These are phyloP conservation scores for Dianthus caryophyllus DNA, from an alignment of 148 eudicot species.

Conservation along the genomic window DNA sequence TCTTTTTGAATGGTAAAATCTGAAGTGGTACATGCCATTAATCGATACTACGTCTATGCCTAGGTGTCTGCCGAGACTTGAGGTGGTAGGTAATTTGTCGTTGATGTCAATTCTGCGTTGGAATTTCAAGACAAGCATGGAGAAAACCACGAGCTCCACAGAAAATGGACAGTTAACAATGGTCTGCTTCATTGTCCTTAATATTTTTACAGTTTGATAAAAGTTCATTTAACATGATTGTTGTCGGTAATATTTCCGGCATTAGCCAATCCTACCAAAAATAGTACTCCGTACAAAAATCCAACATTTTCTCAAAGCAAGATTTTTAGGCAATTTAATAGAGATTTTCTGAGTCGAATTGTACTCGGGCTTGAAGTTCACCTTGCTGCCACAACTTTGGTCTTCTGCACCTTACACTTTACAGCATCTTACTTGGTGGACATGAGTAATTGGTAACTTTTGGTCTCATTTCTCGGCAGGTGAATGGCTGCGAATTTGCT, in stretches of 20 bases:
- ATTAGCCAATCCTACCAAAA: too few relatives aligned
- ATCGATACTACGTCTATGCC: constrained; percentile 1
- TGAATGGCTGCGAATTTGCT: constrained; percentile 83
- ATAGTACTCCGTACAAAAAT: too few relatives aligned
- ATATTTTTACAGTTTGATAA: background rate
- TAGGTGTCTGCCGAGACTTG: constrained; percentile 84
- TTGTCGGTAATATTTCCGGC: background rate
- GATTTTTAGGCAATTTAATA: background rate
- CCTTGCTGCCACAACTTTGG: background rate
- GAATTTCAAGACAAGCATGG: constrained; percentile 84
- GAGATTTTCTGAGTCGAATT: background rate
- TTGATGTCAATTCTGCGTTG: constrained; percentile 71
- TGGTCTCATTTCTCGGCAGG: constrained; percentile 36
- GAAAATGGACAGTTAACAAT: constrained; percentile 61
- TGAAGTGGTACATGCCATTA: constrained; percentile 7
- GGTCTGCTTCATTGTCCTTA: constrained; percentile 46
- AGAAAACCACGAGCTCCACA: constrained; percentile 67
- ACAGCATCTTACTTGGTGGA: background rate
- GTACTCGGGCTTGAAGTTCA: background rate
- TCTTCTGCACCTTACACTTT: background rate
- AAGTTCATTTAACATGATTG: background rate
- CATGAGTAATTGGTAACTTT: constrained; percentile 11
- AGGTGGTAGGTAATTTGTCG: constrained; percentile 53
- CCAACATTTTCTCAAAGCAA: background rate
- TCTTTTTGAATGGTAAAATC: background rate